Evolutionary conservation across 352 stramenopile genomes (phyloP).

Genomic region (Globisporangium paroecandrum): DNA sequence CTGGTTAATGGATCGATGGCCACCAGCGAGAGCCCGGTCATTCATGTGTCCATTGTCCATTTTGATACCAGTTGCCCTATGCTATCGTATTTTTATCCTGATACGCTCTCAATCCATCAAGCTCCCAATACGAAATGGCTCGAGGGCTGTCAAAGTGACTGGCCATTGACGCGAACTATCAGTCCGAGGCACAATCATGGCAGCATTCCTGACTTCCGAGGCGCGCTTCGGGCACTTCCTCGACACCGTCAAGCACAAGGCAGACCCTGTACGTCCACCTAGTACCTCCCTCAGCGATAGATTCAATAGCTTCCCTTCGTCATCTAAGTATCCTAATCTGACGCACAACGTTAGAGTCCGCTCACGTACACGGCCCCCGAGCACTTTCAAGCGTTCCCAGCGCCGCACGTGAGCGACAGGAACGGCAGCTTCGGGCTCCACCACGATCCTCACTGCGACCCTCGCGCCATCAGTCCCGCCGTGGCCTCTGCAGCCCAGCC

Average conservation of each 20-base stretch:
- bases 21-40: neutral
- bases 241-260: slow-evolving; percentile 26
- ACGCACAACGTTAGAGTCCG: slow-evolving; percentile 27
- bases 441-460: slow-evolving; percentile 13
- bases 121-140: neutral
- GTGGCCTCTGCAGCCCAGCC: slow-evolving; percentile 6
- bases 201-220: slow-evolving; percentile 46
- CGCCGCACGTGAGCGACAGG: slow-evolving; percentile 12
- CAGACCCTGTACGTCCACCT: slow-evolving; percentile 33
- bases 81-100: slow-evolving; percentile 10
- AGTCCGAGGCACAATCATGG: slow-evolving; percentile 12
- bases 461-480: neutral
- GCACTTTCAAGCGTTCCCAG: slow-evolving; percentile 21
- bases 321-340: neutral
- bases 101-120: neutral
- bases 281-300: neutral
- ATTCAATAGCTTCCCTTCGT: neutral
- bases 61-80: neutral
- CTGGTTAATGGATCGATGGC: neutral
- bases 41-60: neutral
- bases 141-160: neutral
- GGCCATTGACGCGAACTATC: neutral
- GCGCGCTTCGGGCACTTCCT: slow-evolving; percentile 49
- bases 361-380: slow-evolving; percentile 35
- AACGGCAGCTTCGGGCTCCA: slow-evolving; percentile 43